These are phyloP conservation scores for Fraxinus excelsior DNA, from an alignment of 257 asterid species.

Conservation along the genomic window DNA sequence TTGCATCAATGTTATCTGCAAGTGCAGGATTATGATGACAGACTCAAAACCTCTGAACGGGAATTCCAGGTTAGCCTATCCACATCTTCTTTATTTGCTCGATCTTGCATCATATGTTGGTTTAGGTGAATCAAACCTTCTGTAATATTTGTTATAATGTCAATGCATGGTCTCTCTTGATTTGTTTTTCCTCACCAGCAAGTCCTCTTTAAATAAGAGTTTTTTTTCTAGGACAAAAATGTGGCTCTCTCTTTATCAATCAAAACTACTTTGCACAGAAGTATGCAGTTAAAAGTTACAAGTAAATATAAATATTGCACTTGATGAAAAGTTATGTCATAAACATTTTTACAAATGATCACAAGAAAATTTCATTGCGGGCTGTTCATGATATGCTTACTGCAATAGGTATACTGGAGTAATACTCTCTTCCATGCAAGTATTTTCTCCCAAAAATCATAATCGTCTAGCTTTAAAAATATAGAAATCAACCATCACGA, in stretches of 20 bases:
- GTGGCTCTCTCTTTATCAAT: neutral
- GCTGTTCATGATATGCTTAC: neutral
- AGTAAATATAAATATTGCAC: neutral
- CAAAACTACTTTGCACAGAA: neutral
- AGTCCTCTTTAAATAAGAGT: neutral
- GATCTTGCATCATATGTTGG: neutral
- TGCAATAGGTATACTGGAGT: neutral
- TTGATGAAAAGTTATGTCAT: neutral
- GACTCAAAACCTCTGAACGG: slow-evolving; percentile 61
- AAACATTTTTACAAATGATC: neutral
- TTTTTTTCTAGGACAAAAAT: neutral
- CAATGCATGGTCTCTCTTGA: neutral
- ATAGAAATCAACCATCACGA: neutral
- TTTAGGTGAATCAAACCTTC: neutral
- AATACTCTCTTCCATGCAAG: neutral
- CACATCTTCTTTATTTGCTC: neutral
- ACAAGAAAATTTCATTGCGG: neutral
- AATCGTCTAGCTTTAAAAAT: neutral
- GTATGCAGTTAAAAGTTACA: neutral
- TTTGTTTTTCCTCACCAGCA: neutral
- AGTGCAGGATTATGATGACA: slow-evolving; percentile 63
- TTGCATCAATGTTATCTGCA: slow-evolving; percentile 62
- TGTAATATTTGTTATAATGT: neutral
- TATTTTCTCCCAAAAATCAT: neutral
- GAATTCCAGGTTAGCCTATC: slow-evolving; percentile 68